Conservation (phyloP, 306 rosid species). For the Lagenaria siceraria region DNA sequence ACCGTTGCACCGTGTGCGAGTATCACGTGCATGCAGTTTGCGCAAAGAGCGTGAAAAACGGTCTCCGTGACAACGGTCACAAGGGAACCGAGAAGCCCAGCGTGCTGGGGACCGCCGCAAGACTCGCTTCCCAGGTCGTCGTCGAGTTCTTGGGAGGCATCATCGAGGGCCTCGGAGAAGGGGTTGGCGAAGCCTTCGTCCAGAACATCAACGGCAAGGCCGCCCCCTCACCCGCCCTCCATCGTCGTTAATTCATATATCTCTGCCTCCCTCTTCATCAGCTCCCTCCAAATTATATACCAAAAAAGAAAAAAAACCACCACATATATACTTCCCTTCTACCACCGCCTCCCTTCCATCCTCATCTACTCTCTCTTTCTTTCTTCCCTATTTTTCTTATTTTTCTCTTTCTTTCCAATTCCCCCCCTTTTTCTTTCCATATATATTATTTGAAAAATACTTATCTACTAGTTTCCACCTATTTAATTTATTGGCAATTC, state of each 20-base stretch:
- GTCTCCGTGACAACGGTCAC: constrained; percentile 47
- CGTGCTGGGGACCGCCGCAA: constrained; percentile 41
- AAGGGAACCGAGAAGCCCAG: constrained; percentile 34
- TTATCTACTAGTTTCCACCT: too few species aligned
- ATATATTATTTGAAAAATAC: too few species aligned
- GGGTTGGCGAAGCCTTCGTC: constrained; percentile 58
- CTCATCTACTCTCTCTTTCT: too few species aligned
- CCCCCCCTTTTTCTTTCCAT: too few species aligned
- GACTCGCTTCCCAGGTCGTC: constrained; percentile 68
- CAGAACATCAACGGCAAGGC: constrained; percentile 44
- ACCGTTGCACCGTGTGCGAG: constrained; percentile 51
- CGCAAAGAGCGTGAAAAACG: constrained; percentile 59
- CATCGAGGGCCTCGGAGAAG: constrained; percentile 70
- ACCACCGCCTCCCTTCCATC: too few species aligned
- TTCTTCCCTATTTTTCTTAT: too few species aligned
- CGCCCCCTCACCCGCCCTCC: not conserved
- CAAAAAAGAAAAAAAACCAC: too few species aligned
- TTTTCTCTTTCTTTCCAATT: too few species aligned
- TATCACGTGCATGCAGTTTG: constrained; percentile 64
- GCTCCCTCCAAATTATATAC: not conserved
- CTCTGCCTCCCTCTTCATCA: not conserved
- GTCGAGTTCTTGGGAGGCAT: constrained; percentile 58
- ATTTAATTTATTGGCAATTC: too few species aligned
- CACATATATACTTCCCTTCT: too few species aligned
- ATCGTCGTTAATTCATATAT: not conserved